A percentile compares a stretch with the other conserved stretches of the same genome.
These are phyloP conservation scores for Cryphonectria naterciae DNA, from an alignment of 2,329 filamentous ascomycete species.

Conservation along the genomic window DNA sequence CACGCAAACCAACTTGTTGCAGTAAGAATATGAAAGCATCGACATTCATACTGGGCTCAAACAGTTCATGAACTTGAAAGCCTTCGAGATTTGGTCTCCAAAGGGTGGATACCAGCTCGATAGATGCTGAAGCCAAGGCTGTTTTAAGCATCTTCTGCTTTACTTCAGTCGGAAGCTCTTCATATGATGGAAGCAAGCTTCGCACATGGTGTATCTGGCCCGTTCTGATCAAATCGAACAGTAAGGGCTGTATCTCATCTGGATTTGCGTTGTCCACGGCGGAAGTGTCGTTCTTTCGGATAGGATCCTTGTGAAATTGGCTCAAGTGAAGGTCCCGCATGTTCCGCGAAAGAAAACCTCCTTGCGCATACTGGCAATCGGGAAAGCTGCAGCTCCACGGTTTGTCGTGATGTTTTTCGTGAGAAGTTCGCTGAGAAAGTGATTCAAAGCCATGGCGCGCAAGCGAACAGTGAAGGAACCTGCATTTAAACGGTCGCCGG, in stretches of 20 bases:
- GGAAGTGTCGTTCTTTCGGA: neutral
- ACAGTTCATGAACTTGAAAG: too few species aligned
- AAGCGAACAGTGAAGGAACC: neutral
- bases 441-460: neutral
- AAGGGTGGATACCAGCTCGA: neutral
- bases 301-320: neutral
- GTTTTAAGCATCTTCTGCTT: neutral
- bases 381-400: neutral
- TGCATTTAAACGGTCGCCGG: neutral
- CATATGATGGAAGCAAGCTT: neutral
- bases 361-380: neutral
- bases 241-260: neutral
- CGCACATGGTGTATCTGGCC: neutral
- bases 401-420: neutral
- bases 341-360: neutral
- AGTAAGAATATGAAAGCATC: neutral
- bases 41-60: neutral
- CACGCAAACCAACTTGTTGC: accelerated
- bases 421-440: neutral
- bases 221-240: neutral
- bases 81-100: neutral
- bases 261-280: neutral
- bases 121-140: neutral
- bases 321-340: neutral
- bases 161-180: neutral